These are phyloP conservation scores for Kickxella alabastrina DNA, from an alignment of 192 early-diverging fungal genomes.

Conservation along the genomic window DNA sequence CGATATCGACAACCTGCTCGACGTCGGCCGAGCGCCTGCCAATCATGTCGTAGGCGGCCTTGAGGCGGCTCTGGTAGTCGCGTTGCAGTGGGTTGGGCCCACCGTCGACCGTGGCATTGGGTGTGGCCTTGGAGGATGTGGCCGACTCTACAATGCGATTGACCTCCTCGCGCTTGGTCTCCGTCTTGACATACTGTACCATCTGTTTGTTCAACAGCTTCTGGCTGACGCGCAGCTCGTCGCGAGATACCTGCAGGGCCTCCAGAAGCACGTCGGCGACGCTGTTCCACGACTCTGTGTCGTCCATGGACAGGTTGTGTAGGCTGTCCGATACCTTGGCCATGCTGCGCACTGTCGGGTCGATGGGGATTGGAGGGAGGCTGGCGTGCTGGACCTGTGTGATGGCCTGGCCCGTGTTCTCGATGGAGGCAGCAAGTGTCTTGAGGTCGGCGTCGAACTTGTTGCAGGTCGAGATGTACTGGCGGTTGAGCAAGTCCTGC, in stretches of 20 bases:
- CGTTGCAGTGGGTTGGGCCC: conserved; percentile 43
- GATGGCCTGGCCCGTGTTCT: conserved; percentile 20
- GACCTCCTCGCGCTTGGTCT: conserved; percentile 42
- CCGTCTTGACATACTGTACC: conserved; percentile 21
- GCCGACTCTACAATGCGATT: conserved; percentile 20
- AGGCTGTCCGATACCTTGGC: conserved; percentile 13
- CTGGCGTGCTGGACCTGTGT: conserved; percentile 17
- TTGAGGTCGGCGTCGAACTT: conserved; percentile 38
- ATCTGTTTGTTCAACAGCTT: conserved; percentile 19
- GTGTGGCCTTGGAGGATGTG: conserved; percentile 9
- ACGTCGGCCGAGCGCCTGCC: conserved; percentile 14
- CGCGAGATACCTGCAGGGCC: conserved; percentile 32
- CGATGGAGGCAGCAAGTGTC: conserved; percentile 19
- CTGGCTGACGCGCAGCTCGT: conserved; percentile 41
- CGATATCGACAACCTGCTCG: conserved; percentile 21
- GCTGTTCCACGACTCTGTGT: conserved; percentile 35
- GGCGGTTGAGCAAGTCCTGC: conserved; percentile 28
- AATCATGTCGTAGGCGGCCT: conserved; percentile 10
- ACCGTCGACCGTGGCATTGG: conserved; percentile 12
- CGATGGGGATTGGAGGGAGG: conserved; percentile 39
- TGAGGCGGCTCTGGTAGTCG: conserved; percentile 37
- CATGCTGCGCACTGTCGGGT: conserved; percentile 21
- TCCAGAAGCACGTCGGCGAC: conserved; percentile 38
- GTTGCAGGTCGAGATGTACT: conserved; percentile 44
- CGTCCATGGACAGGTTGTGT: conserved; percentile 32